A percentile compares a stretch with the other conserved stretches of the same genome.
Evolutionary conservation across 1,284 basidiomycete genomes (phyloP).

Genomic region (Calocybe gambosa): DNA sequence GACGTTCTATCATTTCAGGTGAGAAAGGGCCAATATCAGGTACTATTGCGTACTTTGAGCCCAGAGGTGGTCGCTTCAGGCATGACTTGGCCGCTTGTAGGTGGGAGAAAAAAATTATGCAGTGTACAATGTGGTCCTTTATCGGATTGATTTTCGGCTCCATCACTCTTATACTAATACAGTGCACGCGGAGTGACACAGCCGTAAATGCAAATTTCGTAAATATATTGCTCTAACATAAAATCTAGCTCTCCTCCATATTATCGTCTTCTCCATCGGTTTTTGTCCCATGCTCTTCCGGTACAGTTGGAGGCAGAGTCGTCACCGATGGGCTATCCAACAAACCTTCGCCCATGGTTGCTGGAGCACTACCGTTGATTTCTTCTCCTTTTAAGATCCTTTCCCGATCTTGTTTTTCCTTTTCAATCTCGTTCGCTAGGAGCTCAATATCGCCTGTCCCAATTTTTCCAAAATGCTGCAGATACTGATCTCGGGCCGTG

Average conservation of each 20-base stretch:
- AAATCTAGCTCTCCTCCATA: conserved; percentile 39
- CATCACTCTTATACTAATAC: conserved; percentile 3
- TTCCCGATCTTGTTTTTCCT: conserved; percentile 39
- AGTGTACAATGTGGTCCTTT: conserved; percentile 2
- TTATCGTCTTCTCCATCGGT: conserved; percentile 38
- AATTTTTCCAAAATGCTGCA: conserved; percentile 71
- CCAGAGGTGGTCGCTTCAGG: conserved; percentile 18
- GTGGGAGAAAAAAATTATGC: conserved; percentile 1
- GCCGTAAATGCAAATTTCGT: not conserved
- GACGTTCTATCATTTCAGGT: conserved; percentile 48
- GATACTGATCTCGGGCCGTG: conserved; percentile 60
- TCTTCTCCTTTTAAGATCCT: conserved; percentile 31
- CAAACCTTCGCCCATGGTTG: conserved; percentile 19
- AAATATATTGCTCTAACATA: not conserved
- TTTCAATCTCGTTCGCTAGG: conserved; percentile 66
- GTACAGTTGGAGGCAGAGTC: conserved; percentile 10
- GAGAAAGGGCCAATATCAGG: conserved; percentile 16
- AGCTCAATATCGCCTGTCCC: conserved; percentile 67
- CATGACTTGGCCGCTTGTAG: conserved; percentile 10
- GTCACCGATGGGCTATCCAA: conserved; percentile 18
- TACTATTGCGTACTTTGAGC: conserved; percentile 36
- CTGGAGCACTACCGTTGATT: conserved; percentile 9
- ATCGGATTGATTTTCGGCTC: conserved; percentile 11
- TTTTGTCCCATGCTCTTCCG: conserved; percentile 5
- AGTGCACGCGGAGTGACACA: not conserved